These are phyloP conservation scores for Pontederia crassipes DNA, from an alignment of 176 grass and related monocot genomes.

Conservation along the genomic window DNA sequence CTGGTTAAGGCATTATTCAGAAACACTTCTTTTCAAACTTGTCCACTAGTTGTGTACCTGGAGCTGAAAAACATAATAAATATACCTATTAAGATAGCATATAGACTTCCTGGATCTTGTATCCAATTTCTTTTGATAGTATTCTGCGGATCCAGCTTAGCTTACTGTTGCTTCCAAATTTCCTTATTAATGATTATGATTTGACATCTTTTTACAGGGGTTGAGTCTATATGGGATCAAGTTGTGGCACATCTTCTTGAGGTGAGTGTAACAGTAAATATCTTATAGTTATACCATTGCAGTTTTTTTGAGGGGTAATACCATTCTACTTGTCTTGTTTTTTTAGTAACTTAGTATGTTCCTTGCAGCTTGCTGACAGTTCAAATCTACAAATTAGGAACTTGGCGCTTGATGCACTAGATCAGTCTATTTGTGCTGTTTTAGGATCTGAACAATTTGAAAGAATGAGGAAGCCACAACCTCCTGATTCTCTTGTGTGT, in stretches of 20 bases:
- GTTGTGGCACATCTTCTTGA: conserved; percentile 84
- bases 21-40: no score
- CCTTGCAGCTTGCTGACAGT: conserved; percentile 72
- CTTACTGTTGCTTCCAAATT: no score
- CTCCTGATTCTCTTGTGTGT: conserved; percentile 6
- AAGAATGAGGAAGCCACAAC: conserved; percentile 13
- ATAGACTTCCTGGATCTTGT: no score
- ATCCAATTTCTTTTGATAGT: no score
- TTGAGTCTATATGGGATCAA: conserved; percentile 90
- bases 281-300: background rate
- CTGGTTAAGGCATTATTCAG: no score
- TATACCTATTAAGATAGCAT: no score
- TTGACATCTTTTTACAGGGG: conserved; percentile 44
- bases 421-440: conserved; percentile 93
- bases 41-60: no score
- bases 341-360: conserved; percentile 20
- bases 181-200: background rate
- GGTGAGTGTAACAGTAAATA: conserved; percentile 33
- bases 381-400: conserved; percentile 67
- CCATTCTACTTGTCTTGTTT: conserved; percentile 13
- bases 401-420: conserved; percentile 85
- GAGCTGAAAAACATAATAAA: no score
- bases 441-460: conserved; percentile 84
- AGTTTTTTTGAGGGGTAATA: conserved; percentile 5
- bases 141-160: no score